These are phyloP conservation scores for Backusella liffmaniae DNA, from an alignment of 192 early-diverging fungal species.

Conservation along the genomic window DNA sequence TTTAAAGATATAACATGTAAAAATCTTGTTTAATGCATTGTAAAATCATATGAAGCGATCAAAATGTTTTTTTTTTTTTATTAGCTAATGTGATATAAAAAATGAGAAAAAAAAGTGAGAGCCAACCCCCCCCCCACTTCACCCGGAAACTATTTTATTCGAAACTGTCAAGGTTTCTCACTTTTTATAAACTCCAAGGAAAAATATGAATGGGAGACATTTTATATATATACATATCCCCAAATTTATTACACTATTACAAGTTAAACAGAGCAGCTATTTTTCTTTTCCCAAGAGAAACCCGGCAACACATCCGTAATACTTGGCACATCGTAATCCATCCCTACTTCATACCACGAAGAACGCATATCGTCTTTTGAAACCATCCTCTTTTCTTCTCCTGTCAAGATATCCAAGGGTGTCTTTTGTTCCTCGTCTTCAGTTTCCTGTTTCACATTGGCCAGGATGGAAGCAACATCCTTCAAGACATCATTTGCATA, in stretches of 20 bases:
- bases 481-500: slow-evolving; percentile 22
- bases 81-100: no score
- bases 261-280: neutral
- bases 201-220: neutral
- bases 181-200: no score
- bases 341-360: slow-evolving; percentile 20
- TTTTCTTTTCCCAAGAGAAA: slow-evolving; percentile 10
- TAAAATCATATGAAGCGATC: no score
- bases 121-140: no score
- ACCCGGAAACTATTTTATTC: no score
- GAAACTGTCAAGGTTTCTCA: no score
- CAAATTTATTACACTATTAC: neutral
- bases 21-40: no score
- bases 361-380: neutral
- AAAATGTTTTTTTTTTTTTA: no score
- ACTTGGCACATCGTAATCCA: slow-evolving; percentile 14
- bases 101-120: no score
- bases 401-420: neutral
- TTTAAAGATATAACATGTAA: no score
- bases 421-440: neutral
- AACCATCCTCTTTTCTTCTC: neutral
- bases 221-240: neutral
- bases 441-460: neutral
- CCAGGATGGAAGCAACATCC: slow-evolving; percentile 10
- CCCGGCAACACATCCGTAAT: neutral